A percentile compares a stretch with the other conserved stretches of the same genome.
Evolutionary conservation across 2,329 filamentous ascomycete genomes (phyloP).

Genomic region (Stachybotrys chartarum): DNA sequence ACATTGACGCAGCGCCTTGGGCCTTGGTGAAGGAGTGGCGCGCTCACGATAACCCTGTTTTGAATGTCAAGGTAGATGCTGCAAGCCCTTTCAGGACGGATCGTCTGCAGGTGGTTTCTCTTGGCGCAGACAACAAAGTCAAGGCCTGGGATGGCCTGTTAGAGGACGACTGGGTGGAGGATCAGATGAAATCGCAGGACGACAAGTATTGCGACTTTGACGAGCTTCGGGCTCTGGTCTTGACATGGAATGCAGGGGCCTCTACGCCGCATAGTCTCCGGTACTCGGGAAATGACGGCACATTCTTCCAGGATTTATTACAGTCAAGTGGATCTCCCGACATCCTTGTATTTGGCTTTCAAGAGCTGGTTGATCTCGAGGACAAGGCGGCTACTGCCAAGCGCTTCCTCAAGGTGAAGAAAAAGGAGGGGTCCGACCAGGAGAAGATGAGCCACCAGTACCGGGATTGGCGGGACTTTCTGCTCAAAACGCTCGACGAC

Average conservation of each 20-base stretch:
- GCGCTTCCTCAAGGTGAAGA: slow-evolving; percentile 85
- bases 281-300: slow-evolving; percentile 60
- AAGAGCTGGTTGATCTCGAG: slow-evolving; percentile 96
- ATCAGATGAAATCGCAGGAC: slow-evolving; percentile 78
- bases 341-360: slow-evolving; percentile 91
- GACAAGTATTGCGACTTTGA: slow-evolving; percentile 79
- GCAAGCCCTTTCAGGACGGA: slow-evolving; percentile 82
- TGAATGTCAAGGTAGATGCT: slow-evolving; percentile 68
- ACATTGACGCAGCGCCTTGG: slow-evolving; percentile 79
- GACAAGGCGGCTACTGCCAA: slow-evolving; percentile 98
- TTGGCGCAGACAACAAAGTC: slow-evolving; percentile 81
- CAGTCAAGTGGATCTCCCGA: slow-evolving; percentile 73
- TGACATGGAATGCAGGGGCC: slow-evolving; percentile 98
- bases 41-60: slow-evolving; percentile 77
- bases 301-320: slow-evolving; percentile 76
- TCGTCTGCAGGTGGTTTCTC: slow-evolving; percentile 73
- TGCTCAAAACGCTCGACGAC: slow-evolving; percentile 76
- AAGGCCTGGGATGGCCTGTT: slow-evolving; percentile 88
- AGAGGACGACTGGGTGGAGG: slow-evolving; percentile 91
- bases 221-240: slow-evolving; percentile 68
- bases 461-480: slow-evolving; percentile 88
- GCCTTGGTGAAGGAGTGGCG: slow-evolving; percentile 89
- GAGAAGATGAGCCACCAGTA: slow-evolving; percentile 98
- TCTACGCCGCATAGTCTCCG: slow-evolving; percentile 79
- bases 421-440: slow-evolving; percentile 70